Percentiles rank a stretch among this genome's conserved stretches.
These are phyloP conservation scores for Babesia bigemina DNA, from an alignment of 169 alveolate genomes.

Conservation along the genomic window DNA sequence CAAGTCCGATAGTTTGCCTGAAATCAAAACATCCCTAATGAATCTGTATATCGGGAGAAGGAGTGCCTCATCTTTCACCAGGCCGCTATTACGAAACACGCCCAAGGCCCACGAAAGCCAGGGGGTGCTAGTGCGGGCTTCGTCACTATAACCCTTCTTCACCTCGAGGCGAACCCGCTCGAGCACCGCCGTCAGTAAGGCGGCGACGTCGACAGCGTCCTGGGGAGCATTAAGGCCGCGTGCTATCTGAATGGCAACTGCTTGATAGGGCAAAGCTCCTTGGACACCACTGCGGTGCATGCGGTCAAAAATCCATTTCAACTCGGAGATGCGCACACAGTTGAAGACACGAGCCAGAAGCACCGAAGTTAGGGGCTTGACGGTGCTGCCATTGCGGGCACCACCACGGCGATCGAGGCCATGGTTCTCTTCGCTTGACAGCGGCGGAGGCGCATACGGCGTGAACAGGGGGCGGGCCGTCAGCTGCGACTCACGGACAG, in stretches of 20 bases:
- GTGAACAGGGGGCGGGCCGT: slow-evolving; percentile 8
- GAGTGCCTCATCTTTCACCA: background rate
- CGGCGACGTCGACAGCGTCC: background rate
- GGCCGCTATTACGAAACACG: background rate
- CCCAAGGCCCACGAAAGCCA: slow-evolving; percentile 22
- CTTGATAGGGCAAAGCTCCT: background rate
- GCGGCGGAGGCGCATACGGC: slow-evolving; percentile 27
- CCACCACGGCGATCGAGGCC: background rate
- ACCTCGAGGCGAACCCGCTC: background rate
- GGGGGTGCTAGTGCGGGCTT: background rate
- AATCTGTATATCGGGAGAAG: background rate
- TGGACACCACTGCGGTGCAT: background rate
- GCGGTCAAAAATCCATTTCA: slow-evolving; percentile 1
- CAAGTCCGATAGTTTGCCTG: background rate
- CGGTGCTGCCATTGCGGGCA: background rate
- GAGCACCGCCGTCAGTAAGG: background rate
- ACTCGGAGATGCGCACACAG: background rate
- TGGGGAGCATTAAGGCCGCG: background rate
- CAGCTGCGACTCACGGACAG: slow-evolving; percentile 45
- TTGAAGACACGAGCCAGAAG: slow-evolving; percentile 1
- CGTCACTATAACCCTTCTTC: background rate
- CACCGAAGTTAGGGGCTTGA: background rate
- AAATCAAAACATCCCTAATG: background rate
- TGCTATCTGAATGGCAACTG: slow-evolving; percentile 5
- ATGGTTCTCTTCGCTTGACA: background rate